Conservation (phyloP, 2,329 filamentous ascomycete species). For the Madurella fahalii region DNA sequence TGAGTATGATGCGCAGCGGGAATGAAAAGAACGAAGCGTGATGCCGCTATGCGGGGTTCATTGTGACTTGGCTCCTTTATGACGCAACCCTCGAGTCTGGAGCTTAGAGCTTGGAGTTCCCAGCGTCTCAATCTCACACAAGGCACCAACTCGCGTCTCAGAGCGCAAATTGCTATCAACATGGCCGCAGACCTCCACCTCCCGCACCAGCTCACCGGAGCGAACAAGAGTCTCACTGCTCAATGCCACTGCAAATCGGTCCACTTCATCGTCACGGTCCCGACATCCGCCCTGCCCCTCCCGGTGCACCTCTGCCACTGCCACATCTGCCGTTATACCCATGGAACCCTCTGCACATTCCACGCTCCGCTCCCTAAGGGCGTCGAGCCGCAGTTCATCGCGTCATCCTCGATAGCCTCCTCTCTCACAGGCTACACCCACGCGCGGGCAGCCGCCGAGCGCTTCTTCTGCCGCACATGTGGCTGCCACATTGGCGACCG, state of each 20-base stretch:
- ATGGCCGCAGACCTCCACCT: conserved; percentile 20
- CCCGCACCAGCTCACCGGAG: conserved; percentile 11
- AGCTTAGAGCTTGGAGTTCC: too few species aligned
- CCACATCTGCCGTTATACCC: conserved; percentile 41
- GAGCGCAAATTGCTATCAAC: background rate
- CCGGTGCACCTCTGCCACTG: conserved; percentile 44
- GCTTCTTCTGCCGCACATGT: conserved; percentile 44
- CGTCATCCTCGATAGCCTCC: conserved; percentile 34
- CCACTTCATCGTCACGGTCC: conserved; percentile 40
- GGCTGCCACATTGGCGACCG: conserved; percentile 42
- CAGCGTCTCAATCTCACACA: too few species aligned
- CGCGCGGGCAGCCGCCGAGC: conserved; percentile 28
- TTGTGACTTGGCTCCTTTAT: too few species aligned
- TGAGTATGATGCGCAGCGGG: too few species aligned
- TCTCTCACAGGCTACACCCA: conserved; percentile 38
- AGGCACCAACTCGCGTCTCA: too few species aligned
- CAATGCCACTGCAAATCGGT: conserved; percentile 43
- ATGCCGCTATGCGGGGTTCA: too few species aligned
- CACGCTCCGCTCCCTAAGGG: conserved; percentile 36
- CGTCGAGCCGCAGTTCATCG: conserved; percentile 36
- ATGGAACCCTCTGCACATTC: conserved; percentile 41
- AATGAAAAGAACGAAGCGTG: too few species aligned
- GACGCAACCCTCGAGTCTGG: too few species aligned
- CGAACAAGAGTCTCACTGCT: conserved; percentile 38
- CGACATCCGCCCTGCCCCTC: conserved; percentile 37